phyloP scores from a whole-genome alignment of 148 eudicot genomes.

The Diospyros lotus region DNA sequence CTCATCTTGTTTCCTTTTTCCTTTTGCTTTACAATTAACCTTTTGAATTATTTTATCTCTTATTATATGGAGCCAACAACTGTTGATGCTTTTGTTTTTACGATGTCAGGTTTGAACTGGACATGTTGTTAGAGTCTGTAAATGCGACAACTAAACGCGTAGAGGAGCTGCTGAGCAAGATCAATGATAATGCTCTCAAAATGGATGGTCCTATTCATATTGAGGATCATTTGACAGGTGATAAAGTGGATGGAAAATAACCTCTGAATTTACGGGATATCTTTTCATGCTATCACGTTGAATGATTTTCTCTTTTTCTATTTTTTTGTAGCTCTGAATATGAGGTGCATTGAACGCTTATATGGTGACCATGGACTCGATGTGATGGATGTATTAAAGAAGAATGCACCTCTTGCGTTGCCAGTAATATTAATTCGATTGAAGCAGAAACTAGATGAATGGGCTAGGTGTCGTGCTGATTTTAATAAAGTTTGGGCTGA shows the following conservation, averaged over 20 bases:
- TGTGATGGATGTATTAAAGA: conserved; percentile 66
- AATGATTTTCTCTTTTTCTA: conserved; percentile 9
- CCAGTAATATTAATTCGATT: conserved; percentile 76
- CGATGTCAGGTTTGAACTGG: conserved; percentile 77
- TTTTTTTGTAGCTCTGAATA: conserved; percentile 55
- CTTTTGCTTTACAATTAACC: background rate
- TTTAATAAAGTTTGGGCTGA: conserved; percentile 91
- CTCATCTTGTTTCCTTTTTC: background rate
- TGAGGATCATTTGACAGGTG: conserved; percentile 54
- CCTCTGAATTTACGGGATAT: conserved; percentile 1
- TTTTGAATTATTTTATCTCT: background rate
- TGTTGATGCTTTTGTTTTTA: conserved; percentile 5
- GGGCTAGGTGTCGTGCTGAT: conserved; percentile 79
- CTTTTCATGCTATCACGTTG: background rate
- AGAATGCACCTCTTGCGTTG: conserved; percentile 57
- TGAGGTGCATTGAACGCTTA: conserved; percentile 89
- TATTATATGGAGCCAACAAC: background rate
- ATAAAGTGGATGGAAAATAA: background rate
- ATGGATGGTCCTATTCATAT: conserved; percentile 54
- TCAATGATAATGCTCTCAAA: conserved; percentile 45
- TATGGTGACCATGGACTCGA: conserved; percentile 91
- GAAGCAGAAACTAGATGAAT: conserved; percentile 88
- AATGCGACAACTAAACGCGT: conserved; percentile 70
- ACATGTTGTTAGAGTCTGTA: conserved; percentile 87
- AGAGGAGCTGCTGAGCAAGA: conserved; percentile 72